phyloP scores from a whole-genome alignment of 2,329 filamentous ascomycete species.

The Phialocephala subalpina region DNA sequence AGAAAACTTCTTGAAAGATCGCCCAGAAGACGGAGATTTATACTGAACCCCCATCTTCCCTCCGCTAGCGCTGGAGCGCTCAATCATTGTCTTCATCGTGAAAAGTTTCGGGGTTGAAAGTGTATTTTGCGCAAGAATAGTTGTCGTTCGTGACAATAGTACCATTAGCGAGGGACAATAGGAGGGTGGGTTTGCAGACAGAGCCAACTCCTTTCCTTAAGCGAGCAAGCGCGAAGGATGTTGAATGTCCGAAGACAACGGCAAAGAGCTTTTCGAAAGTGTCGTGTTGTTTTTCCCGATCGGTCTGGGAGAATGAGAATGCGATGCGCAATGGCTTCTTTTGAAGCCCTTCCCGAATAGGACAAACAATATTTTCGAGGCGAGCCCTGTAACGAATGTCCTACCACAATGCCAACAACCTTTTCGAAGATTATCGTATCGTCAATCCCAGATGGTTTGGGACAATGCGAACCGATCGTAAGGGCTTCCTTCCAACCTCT shows the following conservation, averaged over 20 bases:
- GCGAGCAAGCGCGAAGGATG: not conserved
- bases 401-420: too few species aligned
- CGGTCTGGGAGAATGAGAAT: not conserved
- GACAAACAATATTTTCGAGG: not conserved
- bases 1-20: constrained; percentile 15
- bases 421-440: too few species aligned
- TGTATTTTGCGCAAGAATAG: not conserved
- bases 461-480: too few species aligned
- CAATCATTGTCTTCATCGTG: constrained; percentile 7
- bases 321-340: not conserved
- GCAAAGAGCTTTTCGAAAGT: not conserved
- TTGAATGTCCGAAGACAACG: not conserved
- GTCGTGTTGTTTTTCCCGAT: not conserved
- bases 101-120: not conserved
- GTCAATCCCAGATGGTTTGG: too few species aligned
- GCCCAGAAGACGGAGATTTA: constrained; percentile 12
- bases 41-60: not conserved
- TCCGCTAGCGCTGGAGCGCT: constrained; percentile 6
- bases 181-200: not conserved
- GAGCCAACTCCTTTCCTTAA: not conserved
- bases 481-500: too few species aligned
- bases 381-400: too few species aligned
- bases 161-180: constrained; percentile 1
- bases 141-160: not conserved
- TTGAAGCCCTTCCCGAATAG: not conserved